Conservation (phyloP, 2,329 filamentous ascomycete species). For the Botrytis fabae region DNA sequence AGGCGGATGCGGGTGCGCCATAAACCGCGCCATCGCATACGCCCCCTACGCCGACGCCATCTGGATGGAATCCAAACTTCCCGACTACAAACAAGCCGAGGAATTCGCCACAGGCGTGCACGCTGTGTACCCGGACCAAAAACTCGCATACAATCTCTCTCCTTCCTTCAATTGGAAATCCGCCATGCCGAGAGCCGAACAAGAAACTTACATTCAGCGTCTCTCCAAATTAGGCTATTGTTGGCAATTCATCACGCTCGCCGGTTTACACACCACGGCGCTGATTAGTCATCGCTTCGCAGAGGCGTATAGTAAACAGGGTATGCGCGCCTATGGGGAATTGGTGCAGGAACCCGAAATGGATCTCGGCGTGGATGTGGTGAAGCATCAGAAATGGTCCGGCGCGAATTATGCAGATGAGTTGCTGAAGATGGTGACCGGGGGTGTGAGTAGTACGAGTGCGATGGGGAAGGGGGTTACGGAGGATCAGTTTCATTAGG, state of each 20-base stretch:
- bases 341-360: conserved; percentile 98
- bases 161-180: conserved; percentile 99
- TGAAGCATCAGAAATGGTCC: conserved; percentile 99
- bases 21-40: conserved; percentile 89
- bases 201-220: conserved; percentile 95
- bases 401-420: conserved; percentile 95
- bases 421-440: conserved; percentile 93
- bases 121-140: conserved; percentile 92
- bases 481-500: conserved; percentile 85
- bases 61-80: conserved; percentile 99
- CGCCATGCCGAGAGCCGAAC: conserved; percentile 86
- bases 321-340: conserved; percentile 97
- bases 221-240: conserved; percentile 89
- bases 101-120: conserved; percentile 94
- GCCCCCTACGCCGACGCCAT: conserved; percentile 93
- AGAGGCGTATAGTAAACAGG: conserved; percentile 73
- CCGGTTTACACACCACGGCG: conserved; percentile 91
- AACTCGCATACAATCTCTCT: conserved; percentile 96
- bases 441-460: conserved; percentile 85
- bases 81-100: conserved; percentile 85
- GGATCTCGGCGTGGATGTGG: conserved; percentile 83
- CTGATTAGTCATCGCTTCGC: conserved; percentile 90
- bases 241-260: conserved; percentile 99
- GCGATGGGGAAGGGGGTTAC: conserved; percentile 98
- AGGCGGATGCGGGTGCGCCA: conserved; percentile 86